Evolutionary conservation across 345 rosid genomes (phyloP).

Genomic region (thale cress (Arabidopsis thaliana)): TAIR10.1 NC_003076.8:1357501-1358000

Average conservation of each 20-base stretch:
- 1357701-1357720: slow-evolving; percentile 46
- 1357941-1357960: background rate
- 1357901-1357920: slow-evolving; percentile 50
- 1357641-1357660: background rate
- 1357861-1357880: slow-evolving; percentile 83
- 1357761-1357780: slow-evolving; percentile 91
- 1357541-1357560: slow-evolving; percentile 95
- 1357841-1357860: slow-evolving; percentile 92
- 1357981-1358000: background rate
- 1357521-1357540: slow-evolving; percentile 87
- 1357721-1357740: slow-evolving; percentile 86
- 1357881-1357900: slow-evolving; percentile 99
- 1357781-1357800: slow-evolving; percentile 95
- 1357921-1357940: slow-evolving; percentile 26
- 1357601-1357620: slow-evolving; percentile 12
- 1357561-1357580: slow-evolving; percentile 99
- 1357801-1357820: slow-evolving; percentile 92
- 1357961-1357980: background rate
- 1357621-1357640: slow-evolving; percentile 5
- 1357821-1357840: slow-evolving; percentile 91
- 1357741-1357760: slow-evolving; percentile 84
- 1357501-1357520: slow-evolving; percentile 97
- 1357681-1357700: background rate
- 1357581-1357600: slow-evolving; percentile 97
- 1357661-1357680: slow-evolving; percentile 6